Percentiles rank a stretch among this genome's conserved stretches.
Conservation (phyloP, 192 early-diverging fungal species). For the Pilaira anomala region DNA sequence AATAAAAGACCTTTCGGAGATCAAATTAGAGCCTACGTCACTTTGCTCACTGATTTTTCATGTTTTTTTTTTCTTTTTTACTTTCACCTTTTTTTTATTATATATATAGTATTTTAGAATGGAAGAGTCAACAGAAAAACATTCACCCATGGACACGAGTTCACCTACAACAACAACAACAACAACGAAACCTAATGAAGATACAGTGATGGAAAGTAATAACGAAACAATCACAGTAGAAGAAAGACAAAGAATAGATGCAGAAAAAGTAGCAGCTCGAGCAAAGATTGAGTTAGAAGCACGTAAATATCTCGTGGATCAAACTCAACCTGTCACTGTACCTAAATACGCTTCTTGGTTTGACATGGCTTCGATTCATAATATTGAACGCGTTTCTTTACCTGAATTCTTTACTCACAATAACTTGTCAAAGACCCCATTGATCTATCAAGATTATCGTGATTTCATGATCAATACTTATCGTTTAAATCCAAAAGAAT, state of each 20-base stretch:
- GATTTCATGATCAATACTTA: conserved; percentile 99
- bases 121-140: background rate
- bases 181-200: background rate
- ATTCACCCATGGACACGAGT: no score
- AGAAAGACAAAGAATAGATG: background rate
- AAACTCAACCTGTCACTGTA: conserved; percentile 68
- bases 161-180: background rate
- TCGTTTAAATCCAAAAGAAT: conserved; percentile 92
- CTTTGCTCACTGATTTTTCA: no score
- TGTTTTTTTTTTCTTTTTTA: no score
- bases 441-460: conserved; percentile 91
- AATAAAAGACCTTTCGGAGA: no score
- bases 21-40: no score
- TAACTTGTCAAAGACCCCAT: conserved; percentile 91
- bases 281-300: conserved; percentile 60
- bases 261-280: background rate
- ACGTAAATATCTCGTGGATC: conserved; percentile 60
- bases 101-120: background rate
- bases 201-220: no score
- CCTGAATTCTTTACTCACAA: conserved; percentile 96
- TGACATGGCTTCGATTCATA: conserved; percentile 70
- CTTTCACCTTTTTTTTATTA: no score
- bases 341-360: conserved; percentile 98
- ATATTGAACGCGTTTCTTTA: conserved; percentile 82
- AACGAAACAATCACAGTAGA: background rate